Percentiles rank a stretch among this genome's conserved stretches.
phyloP scores from a whole-genome alignment of 78 protist species.

The Dictyostelium firmibasis region DNA sequence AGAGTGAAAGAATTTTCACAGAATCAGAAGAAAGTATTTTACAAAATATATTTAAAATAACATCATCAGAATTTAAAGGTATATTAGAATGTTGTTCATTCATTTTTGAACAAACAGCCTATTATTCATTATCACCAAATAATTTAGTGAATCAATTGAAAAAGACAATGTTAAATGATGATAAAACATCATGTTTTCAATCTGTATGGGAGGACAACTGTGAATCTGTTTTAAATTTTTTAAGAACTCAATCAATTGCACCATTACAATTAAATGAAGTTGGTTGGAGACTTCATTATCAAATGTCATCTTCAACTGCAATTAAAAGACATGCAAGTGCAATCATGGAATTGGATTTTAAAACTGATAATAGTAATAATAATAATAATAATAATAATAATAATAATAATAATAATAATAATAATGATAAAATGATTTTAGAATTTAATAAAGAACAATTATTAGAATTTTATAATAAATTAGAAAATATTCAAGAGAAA shows the following conservation, averaged over 20 bases:
- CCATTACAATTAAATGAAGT: constrained; percentile 66
- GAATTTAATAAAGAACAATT: constrained; percentile 76
- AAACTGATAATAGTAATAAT: constrained; percentile 20
- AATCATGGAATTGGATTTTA: constrained; percentile 44
- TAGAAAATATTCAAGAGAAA: constrained; percentile 75
- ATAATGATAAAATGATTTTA: constrained; percentile 38
- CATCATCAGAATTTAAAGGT: constrained; percentile 16
- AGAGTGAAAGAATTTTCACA: constrained; percentile 73
- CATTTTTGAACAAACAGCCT: constrained; percentile 82
- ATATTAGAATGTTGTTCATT: constrained; percentile 75
- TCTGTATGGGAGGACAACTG: constrained; percentile 46
- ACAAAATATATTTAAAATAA: constrained; percentile 46
- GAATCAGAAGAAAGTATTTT: constrained; percentile 49
- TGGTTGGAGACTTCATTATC: constrained; percentile 82
- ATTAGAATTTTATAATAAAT: constrained; percentile 31
- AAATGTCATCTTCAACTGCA: constrained; percentile 64
- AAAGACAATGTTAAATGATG: constrained; percentile 30
- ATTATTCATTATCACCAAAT: constrained; percentile 33
- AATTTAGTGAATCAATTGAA: constrained; percentile 35
- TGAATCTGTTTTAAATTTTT: background rate
- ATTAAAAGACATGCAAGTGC: constrained; percentile 70
- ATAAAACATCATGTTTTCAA: constrained; percentile 49
- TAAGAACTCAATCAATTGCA: constrained; percentile 47
- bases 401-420: background rate
- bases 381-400: background rate